Base-by-base conservation (phyloP, 2,329 filamentous ascomycete genomes). In the Mariannaea sp. region DNA sequence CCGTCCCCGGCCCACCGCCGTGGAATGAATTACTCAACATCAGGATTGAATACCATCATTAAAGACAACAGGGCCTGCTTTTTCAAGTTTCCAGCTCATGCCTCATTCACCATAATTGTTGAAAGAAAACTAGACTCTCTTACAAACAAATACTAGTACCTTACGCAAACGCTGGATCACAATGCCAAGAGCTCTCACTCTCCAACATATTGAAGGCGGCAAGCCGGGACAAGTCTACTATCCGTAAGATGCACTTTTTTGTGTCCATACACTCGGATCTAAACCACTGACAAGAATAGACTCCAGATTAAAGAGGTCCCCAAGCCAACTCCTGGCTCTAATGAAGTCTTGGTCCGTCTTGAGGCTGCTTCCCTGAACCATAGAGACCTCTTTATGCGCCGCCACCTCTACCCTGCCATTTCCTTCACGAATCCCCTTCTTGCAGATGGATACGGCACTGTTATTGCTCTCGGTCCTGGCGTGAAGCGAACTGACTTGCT, bases 381-480 rank as follows among this genome's bases (percentile, higher is more conserved):
- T 77, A 89, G 92, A 65, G 94, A 97, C 72, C 84, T 96, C 63
- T 97, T 97, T 77, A 89, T 96, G 73, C 89, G 93, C 49, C 92
- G 94, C 72, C 88, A 92, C 68, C 84, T 96, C 33, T 97, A 97
- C 77, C 93, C 93, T 0, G 88, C 84, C 63, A 88, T 91, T 47
- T 87, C 88, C 10, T 96, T 96, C 71, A 80, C 83, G 55, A 79
- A 86, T 5, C 90, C 93, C 1, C 76, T 97, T 35, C 81, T 96
- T 20, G 85, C 92, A 55, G 93, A 97, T 70, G 93, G 90, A 59
- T 86, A 82, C 62, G 93, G 92, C 49, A 76, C 82, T 52, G 90
- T 97, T 4, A 80, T 86, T 24, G 75, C 78, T 4, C 75, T 84
- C 3, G 90, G 90, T 10, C 70, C 81, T 1, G 74, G 74, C 38